Evolutionary conservation across 345 rosid genomes (phyloP).

Genomic region (Carallia brachiata): DNA sequence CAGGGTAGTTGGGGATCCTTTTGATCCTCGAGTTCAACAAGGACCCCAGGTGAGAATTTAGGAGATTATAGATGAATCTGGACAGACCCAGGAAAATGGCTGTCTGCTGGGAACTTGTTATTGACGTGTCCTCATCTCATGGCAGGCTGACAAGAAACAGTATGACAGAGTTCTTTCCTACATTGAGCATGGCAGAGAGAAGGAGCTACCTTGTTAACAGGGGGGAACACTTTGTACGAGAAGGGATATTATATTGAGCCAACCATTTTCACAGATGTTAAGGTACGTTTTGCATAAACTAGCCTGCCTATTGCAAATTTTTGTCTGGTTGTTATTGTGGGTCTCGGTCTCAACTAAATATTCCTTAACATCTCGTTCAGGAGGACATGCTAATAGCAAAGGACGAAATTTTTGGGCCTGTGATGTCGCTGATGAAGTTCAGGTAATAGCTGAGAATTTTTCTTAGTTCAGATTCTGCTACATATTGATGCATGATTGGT

Average conservation of each 20-base stretch:
- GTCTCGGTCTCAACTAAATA: no score
- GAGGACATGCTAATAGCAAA: slow-evolving; percentile 61
- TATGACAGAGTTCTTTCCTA: slow-evolving; percentile 54
- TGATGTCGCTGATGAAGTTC: slow-evolving; percentile 75
- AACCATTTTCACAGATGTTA: slow-evolving; percentile 59
- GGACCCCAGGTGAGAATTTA: no score
- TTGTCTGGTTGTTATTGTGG: no score
- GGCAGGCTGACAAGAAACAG: slow-evolving; percentile 60
- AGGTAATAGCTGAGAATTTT: slow-evolving; percentile 32
- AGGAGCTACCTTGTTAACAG: slow-evolving; percentile 70
- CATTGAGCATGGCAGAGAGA: slow-evolving; percentile 66
- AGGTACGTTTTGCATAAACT: slow-evolving; percentile 28
- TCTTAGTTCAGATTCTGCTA: no score
- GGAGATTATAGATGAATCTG: no score
- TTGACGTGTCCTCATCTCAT: no score
- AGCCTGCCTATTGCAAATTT: not conserved
- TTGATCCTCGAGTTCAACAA: slow-evolving; percentile 28
- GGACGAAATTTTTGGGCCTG: slow-evolving; percentile 87
- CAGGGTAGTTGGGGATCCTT: slow-evolving; percentile 71
- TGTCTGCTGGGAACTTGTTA: not conserved
- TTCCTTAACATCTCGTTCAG: slow-evolving; percentile 25
- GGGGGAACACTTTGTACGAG: slow-evolving; percentile 50
- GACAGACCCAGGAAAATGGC: no score
- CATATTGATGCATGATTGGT: no score
- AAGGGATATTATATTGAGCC: slow-evolving; percentile 71